phyloP scores from a whole-genome alignment of 2,329 filamentous ascomycete species.

The Ophiocordyceps robertsii region DNA sequence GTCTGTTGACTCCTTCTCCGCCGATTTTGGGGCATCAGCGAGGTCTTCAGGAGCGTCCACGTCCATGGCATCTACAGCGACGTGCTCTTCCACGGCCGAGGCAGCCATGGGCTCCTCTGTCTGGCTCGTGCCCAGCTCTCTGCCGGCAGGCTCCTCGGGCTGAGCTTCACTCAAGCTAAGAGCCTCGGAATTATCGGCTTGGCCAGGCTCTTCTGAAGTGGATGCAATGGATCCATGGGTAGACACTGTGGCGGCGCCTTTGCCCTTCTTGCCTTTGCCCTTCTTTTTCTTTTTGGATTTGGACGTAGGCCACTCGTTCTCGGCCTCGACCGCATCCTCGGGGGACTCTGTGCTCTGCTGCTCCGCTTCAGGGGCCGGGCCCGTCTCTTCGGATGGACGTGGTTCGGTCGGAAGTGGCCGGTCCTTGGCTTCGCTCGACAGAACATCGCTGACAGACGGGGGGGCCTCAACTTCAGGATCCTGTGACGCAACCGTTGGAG shows the following conservation, averaged over 20 bases:
- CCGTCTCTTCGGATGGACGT: background rate
- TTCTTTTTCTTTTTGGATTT: constrained; percentile 15
- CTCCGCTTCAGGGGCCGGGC: background rate
- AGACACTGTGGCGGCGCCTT: constrained; percentile 4
- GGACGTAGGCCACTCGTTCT: constrained; percentile 7
- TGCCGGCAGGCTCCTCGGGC: background rate
- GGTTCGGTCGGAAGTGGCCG: no score
- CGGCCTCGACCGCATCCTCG: background rate
- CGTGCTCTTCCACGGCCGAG: background rate
- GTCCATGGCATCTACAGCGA: background rate
- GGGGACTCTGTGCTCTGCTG: background rate
- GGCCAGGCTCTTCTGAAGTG: background rate
- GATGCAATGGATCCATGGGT: background rate
- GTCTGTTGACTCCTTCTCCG: background rate
- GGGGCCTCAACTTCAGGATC: no score
- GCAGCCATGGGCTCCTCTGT: no score
- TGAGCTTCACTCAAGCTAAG: background rate
- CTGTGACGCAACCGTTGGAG: no score
- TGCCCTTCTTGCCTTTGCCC: constrained; percentile 17
- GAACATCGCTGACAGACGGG: no score
- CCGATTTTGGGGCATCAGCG: background rate
- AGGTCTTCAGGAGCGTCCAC: background rate
- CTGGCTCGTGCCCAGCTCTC: no score
- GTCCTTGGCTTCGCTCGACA: no score
- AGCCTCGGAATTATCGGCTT: background rate